phyloP scores from a whole-genome alignment of 2,329 filamentous ascomycete species.

The Penicillium polonicum region DNA sequence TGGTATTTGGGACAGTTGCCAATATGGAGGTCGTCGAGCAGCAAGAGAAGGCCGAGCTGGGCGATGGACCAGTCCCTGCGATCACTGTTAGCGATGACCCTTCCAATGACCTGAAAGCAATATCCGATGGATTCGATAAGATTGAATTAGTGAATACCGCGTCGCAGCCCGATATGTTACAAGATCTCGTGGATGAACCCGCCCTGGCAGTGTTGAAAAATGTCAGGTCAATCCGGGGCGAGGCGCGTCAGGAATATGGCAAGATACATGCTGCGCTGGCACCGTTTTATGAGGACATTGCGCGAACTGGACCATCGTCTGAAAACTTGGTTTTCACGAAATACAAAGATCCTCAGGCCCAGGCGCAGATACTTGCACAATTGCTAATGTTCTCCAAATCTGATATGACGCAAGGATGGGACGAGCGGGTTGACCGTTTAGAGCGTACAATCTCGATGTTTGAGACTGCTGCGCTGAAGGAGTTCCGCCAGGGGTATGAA shows the following conservation, averaged over 20 bases:
- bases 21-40: constrained; percentile 28
- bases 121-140: constrained; percentile 76
- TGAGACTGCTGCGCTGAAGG: constrained; percentile 82
- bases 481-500: constrained; percentile 92
- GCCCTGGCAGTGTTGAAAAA: constrained; percentile 68
- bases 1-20: constrained; percentile 49
- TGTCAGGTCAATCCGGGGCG: constrained; percentile 75
- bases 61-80: constrained; percentile 14
- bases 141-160: constrained; percentile 56
- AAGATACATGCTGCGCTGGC: constrained; percentile 85
- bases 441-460: constrained; percentile 76
- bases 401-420: constrained; percentile 75
- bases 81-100: constrained; percentile 19
- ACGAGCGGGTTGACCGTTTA: constrained; percentile 68
- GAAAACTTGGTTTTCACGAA: constrained; percentile 83
- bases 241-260: constrained; percentile 84
- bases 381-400: constrained; percentile 74
- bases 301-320: constrained; percentile 64
- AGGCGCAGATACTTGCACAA: constrained; percentile 85
- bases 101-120: constrained; percentile 31
- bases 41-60: constrained; percentile 25
- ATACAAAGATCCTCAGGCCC: constrained; percentile 83
- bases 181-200: constrained; percentile 57
- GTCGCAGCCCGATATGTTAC: constrained; percentile 26
- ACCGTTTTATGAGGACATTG: constrained; percentile 85